phyloP scores from a whole-genome alignment of 2,329 filamentous ascomycete genomes.

The Alternaria triticina region DNA sequence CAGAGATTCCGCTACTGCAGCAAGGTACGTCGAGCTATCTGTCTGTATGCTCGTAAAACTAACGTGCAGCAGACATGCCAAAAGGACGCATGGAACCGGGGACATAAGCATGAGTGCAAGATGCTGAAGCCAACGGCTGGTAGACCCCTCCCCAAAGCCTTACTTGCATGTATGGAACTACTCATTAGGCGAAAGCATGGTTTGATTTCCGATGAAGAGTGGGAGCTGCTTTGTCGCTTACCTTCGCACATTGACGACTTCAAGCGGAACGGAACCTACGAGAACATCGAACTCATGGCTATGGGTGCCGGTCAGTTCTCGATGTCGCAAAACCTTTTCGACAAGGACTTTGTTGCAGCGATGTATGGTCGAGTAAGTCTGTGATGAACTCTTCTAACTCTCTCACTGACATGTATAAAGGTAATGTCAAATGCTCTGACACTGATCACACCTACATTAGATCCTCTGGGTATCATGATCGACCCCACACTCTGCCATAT shows the following conservation, averaged over 20 bases:
- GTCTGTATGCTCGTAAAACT: not conserved
- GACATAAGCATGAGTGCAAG: conserved; percentile 66
- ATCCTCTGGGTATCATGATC: conserved; percentile 65
- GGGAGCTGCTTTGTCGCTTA: conserved; percentile 53
- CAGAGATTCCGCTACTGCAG: conserved; percentile 65
- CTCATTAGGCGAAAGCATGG: conserved; percentile 54
- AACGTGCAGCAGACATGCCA: conserved; percentile 60
- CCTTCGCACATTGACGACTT: conserved; percentile 60
- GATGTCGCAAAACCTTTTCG: conserved; percentile 47
- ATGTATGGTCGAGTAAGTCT: conserved; percentile 55
- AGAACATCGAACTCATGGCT: conserved; percentile 60
- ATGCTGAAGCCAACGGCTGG: conserved; percentile 54
- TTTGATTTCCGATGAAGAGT: conserved; percentile 48
- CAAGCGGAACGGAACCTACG: conserved; percentile 46
- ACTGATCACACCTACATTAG: conserved; percentile 61
- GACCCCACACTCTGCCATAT: conserved; percentile 61
- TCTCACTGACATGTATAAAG: conserved; percentile 30
- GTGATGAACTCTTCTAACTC: not conserved
- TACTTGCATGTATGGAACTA: conserved; percentile 62
- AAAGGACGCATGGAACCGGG: conserved; percentile 62
- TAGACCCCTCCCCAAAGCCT: conserved; percentile 59
- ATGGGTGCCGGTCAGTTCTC: conserved; percentile 63
- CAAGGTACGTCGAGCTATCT: conserved; percentile 51
- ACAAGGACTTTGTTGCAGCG: conserved; percentile 51
- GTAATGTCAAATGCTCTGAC: conserved; percentile 65